Base-by-base conservation (phyloP, 148 eudicot genomes). In the Silene uniflora region DNA sequence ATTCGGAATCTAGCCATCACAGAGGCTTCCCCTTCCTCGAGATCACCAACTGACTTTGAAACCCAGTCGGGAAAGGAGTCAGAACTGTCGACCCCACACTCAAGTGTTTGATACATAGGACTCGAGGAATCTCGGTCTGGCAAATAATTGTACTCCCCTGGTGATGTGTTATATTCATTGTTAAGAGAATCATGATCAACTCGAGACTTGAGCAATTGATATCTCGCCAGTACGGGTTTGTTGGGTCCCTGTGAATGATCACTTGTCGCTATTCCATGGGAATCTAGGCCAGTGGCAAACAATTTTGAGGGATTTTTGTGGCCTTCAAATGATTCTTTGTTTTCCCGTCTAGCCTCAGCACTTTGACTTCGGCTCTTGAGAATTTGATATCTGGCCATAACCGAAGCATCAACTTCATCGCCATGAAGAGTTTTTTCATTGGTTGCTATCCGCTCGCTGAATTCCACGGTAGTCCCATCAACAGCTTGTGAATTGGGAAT, bases 1-100 rank as follows among this genome's bases (percentile, higher is more conserved):
- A 91, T 81, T 42, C 84, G 79, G 42, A 89, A 86, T 76, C 97
- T 86, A 61, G 87, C 78, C 87, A 91, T 79, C n/a, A 88, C 89
- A 14, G 94, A 86, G 77, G 90, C 77, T 73, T 88, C 90, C 16
- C 65, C 60, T 25, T 80, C 90, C 77, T 85, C 82, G 54, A 39
- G 69, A 74, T 66, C 76, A 67, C 81, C 84, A 73, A 62, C 59
- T 6, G 81, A 67, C 60, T 85, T 81, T 10, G 84, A 59, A 47
- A 69, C 14, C 74, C 70, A 71, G 23, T 47, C 62, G 5, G 39
- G 39, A 42, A 74, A n/a, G 16, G 60, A 75, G 23, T 24, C 52
- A 22, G 56, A 24, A 52, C 58, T 78, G 49, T 83, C 81, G 44
- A 72, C 78, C 73, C 62, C 75, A 54, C 75, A 71, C 7, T 77